Conservation (phyloP, 352 stramenopile genomes). For the Phytophthora lateralis region DNA sequence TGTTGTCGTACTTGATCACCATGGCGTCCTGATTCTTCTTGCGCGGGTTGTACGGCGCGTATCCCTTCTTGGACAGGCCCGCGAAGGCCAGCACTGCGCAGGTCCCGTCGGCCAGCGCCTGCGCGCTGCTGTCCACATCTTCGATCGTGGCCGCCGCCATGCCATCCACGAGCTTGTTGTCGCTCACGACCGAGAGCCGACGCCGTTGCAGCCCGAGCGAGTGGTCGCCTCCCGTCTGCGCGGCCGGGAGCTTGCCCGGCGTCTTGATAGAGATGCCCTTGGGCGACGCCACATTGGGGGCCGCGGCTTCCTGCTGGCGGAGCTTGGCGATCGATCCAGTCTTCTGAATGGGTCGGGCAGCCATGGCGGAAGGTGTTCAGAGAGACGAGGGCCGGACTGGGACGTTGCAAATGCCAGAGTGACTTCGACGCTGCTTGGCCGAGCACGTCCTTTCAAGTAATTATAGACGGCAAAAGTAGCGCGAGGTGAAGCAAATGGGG, state of each 20-base stretch:
- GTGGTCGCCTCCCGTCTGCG: slow-evolving; percentile 48
- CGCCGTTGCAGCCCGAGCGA: slow-evolving; percentile 69
- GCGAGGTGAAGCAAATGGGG: too few relatives aligned
- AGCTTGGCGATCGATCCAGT: slow-evolving; percentile 60
- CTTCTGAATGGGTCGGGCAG: slow-evolving; percentile 47
- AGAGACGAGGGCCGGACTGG: slow-evolving; percentile 1
- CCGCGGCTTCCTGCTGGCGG: slow-evolving; percentile 61
- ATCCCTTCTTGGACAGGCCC: slow-evolving; percentile 83
- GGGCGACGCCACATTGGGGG: slow-evolving; percentile 75
- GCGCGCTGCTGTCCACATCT: slow-evolving; percentile 55
- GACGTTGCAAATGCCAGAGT: slow-evolving; percentile 38
- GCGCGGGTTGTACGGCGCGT: slow-evolving; percentile 93
- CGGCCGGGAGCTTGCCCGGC: slow-evolving; percentile 43
- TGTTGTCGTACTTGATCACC: slow-evolving; percentile 93
- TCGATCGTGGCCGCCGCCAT: slow-evolving; percentile 69
- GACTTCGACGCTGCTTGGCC: background rate
- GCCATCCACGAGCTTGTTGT: slow-evolving; percentile 84
- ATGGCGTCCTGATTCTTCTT: slow-evolving; percentile 99
- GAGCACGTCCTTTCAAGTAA: slow-evolving; percentile 7
- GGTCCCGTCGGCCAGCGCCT: slow-evolving; percentile 54
- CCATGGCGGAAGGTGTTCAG: slow-evolving; percentile 36
- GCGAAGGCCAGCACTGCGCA: slow-evolving; percentile 72
- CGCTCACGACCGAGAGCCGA: slow-evolving; percentile 72
- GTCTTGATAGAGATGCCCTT: slow-evolving; percentile 86
- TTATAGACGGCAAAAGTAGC: slow-evolving; percentile 15